These are phyloP conservation scores for Plectosphaerella sp. DNA, from an alignment of 2,329 filamentous ascomycete species.

Conservation along the genomic window DNA sequence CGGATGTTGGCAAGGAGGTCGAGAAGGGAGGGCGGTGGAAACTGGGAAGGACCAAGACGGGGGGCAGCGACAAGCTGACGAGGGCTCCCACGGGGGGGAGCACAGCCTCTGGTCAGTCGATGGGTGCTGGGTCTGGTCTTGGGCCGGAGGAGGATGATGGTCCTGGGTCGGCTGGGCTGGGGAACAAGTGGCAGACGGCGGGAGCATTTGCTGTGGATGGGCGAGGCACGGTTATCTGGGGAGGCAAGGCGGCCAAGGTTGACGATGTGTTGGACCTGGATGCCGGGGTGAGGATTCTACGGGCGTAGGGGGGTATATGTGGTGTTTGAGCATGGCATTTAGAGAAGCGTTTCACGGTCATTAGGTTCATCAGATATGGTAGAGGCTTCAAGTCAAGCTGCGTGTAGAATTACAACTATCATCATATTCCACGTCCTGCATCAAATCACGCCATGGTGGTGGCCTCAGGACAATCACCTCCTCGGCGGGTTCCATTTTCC, in stretches of 20 bases:
- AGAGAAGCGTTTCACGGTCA: too few relatives aligned
- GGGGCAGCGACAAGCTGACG: slow-evolving; percentile 1
- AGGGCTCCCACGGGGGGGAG: slow-evolving; percentile 7
- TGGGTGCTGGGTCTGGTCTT: not conserved
- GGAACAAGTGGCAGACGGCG: slow-evolving; percentile 53
- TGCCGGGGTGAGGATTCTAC: slow-evolving; percentile 24
- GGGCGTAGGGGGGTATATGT: not conserved
- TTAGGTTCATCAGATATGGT: too few relatives aligned
- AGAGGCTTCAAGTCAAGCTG: too few relatives aligned
- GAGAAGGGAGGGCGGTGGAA: slow-evolving; percentile 32
- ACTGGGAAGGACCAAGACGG: slow-evolving; percentile 22
- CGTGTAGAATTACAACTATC: too few relatives aligned
- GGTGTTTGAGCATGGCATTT: too few relatives aligned
- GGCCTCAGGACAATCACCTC: too few relatives aligned
- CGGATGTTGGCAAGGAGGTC: slow-evolving; percentile 17
- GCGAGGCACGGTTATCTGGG: slow-evolving; percentile 45
- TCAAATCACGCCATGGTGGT: too few relatives aligned
- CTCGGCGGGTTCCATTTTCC: too few relatives aligned
- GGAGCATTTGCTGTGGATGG: slow-evolving; percentile 48
- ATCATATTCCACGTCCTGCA: too few relatives aligned
- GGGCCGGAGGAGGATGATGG: slow-evolving; percentile 16
- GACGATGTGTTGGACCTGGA: slow-evolving; percentile 54
- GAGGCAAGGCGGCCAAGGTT: slow-evolving; percentile 39
- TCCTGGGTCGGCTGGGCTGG: slow-evolving; percentile 40
- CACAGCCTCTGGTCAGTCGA: not conserved